phyloP scores from a whole-genome alignment of 2,329 filamentous ascomycete species.

The Zelopaecilomyces penicillatus region DNA sequence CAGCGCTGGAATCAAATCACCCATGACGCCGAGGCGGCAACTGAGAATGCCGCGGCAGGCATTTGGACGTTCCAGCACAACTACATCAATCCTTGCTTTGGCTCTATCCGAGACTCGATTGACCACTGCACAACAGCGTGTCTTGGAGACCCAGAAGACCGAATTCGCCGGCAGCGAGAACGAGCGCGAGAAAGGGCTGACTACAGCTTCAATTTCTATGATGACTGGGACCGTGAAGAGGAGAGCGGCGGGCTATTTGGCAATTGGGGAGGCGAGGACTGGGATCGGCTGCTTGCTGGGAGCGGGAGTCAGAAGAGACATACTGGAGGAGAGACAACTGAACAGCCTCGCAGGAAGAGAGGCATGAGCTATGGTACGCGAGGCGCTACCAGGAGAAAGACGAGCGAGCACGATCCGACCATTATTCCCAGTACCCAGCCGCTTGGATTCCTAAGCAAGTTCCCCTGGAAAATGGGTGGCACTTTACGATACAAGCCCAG shows the following conservation, averaged over 20 bases:
- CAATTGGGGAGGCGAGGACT: constrained; percentile 72
- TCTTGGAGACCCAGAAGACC: constrained; percentile 64
- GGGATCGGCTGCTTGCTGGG: constrained; percentile 73
- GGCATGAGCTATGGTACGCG: constrained; percentile 87
- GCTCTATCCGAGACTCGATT: constrained; percentile 56
- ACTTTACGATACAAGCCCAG: constrained; percentile 83
- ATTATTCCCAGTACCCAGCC: constrained; percentile 84
- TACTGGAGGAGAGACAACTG: constrained; percentile 28
- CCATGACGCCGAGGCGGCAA: constrained; percentile 81
- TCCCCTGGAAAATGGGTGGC: constrained; percentile 79
- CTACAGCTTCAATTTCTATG: constrained; percentile 92
- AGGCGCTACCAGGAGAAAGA: constrained; percentile 37
- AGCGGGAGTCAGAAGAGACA: constrained; percentile 42
- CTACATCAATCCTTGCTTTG: constrained; percentile 76
- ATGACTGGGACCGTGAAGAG: constrained; percentile 76
- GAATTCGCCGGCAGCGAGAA: constrained; percentile 58
- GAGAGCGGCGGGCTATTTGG: constrained; percentile 52
- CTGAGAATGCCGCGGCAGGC: constrained; percentile 82
- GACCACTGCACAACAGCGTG: constrained; percentile 67
- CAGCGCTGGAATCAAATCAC: constrained; percentile 91
- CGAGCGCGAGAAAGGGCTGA: constrained; percentile 62
- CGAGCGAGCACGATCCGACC: constrained; percentile 64
- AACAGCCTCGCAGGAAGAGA: constrained; percentile 64
- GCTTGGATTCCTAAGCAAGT: constrained; percentile 71
- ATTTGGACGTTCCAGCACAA: constrained; percentile 83